Base-by-base conservation (phyloP, 2,329 filamentous ascomycete species). In the Sclerotinia minor region DNA sequence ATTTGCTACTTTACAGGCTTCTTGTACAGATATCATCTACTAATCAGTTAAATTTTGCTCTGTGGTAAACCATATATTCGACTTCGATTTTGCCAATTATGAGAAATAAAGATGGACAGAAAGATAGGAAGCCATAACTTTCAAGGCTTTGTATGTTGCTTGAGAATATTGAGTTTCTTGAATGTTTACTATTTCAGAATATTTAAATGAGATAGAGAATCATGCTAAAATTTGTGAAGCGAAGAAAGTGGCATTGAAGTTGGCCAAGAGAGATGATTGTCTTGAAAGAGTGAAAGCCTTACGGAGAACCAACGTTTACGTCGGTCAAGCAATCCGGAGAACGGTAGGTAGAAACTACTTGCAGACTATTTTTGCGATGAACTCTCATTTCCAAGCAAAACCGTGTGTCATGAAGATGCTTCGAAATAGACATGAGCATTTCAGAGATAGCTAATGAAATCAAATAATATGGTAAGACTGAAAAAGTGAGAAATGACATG, bases 31-130 rank as follows among this genome's bases (percentile, higher is more conserved):
- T 53, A 2, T 13, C 11, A 2, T 3, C 19, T 1, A 1, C 13
- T 0, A 15, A 15, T 5, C 29, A 21, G 19, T 35, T 3, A 5
- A 2, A 2, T 9, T n/a, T 13, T 13, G 1, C 32, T 0, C 1
- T 5, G 52, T 5, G 19, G 8, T 54, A 54, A 6, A 35, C 3
- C 4, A n/a, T n/a, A 35, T 54, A 1, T 6, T 1, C 0, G 29
- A 54, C 1, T 13, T 35, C 29, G 0, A 54, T 35, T 5, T 32
- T 35, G 0, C 26, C 13, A n/a, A 19, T 0, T 6, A 21, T 1
- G 29, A n/a, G 1, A 6, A 13, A 35, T 1, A 13, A 11, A 35
- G n/a, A n/a, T 15, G 29, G 9, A 13, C 0, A 9, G 19, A 13
- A n/a, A 3, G 21, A 35, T 13, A 17, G 3, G 17, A 21, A 54